Evolutionary conservation across 2,329 filamentous ascomycete species (phyloP), one percentile per base, ranked within the genome.

Genomic region (Alternaria ventricosa): DNA sequence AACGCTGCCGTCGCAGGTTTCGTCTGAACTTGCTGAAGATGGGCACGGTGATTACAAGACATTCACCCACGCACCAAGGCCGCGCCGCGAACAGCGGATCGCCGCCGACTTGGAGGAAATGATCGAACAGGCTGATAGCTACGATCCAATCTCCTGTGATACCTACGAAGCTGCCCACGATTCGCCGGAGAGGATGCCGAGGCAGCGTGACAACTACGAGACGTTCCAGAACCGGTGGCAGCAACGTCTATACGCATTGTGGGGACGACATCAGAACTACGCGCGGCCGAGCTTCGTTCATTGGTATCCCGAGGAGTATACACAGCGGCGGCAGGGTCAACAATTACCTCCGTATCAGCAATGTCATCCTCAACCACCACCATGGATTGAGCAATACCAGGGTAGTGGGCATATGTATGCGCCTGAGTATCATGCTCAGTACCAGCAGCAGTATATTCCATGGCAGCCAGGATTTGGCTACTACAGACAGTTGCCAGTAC

Each of bases 151-250:
- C 0, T 3, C 12, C 5, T 15, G 0, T 33, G 12, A 12, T 12
- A 0, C 12, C 0, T 4, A 51, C n/a, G 47, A 33, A 1, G 25
- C 18, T 12, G 5, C 0, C 0, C 18, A 51, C n/a, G 18, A 10
- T 0, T n/a, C 18, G 27, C 10, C 11, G 13, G 47, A 3, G 0
- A 28, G n/a, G 4, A 1, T 0, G 1, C n/a, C 0, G 18, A 2
- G 5, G 3, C 43, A 22, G 43, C 47, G 20, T 11, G n/a, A 6
- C 18, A 33, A 22, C 47, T 33, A 33, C 18, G 2, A 33, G 2
- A 0, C 28, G 8, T 33, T 7, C 18, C 47, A 33, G 47, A 10
- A 2, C 8, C 7, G 4, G 47, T 28, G 30, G 27, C 47, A 20
- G n/a, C 22, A 41, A 18, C 36, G 36, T 41, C 36, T 18, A 18